Evolutionary conservation across 2,329 filamentous ascomycete species (phyloP).

Genomic region (Ophiostoma sp.): DNA sequence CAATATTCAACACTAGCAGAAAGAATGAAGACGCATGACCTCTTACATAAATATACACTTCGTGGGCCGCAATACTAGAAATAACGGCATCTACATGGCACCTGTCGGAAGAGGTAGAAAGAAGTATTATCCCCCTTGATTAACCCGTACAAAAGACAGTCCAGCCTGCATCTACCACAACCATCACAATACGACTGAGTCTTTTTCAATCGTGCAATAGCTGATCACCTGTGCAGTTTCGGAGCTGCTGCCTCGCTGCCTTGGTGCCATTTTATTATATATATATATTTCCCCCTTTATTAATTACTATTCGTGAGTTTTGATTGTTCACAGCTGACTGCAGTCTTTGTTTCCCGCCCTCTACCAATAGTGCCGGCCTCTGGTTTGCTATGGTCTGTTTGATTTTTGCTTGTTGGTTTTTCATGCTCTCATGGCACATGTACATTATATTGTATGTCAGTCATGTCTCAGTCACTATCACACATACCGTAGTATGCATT

Average conservation of each 20-base stretch:
- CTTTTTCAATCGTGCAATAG: neutral
- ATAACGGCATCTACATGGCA: neutral
- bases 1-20: constrained; percentile 4
- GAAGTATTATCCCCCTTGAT: too few species aligned
- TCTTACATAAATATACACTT: constrained; percentile 7
- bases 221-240: neutral
- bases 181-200: constrained; percentile 8
- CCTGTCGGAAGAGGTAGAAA: neutral
- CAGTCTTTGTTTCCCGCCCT: neutral
- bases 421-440: neutral
- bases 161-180: neutral
- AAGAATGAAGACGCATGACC: constrained; percentile 2
- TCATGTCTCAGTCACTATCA: neutral
- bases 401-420: neutral
- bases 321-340: neutral
- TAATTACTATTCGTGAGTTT: neutral
- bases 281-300: too few species aligned
- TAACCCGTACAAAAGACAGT: neutral
- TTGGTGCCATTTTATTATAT: neutral
- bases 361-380: neutral
- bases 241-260: neutral
- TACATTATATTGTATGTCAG: neutral
- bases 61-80: neutral
- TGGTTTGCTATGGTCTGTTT: neutral
- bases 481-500: constrained; percentile 3